Evolutionary conservation across 345 rosid genomes (phyloP).

Genomic region (Clausena lansium): DNA sequence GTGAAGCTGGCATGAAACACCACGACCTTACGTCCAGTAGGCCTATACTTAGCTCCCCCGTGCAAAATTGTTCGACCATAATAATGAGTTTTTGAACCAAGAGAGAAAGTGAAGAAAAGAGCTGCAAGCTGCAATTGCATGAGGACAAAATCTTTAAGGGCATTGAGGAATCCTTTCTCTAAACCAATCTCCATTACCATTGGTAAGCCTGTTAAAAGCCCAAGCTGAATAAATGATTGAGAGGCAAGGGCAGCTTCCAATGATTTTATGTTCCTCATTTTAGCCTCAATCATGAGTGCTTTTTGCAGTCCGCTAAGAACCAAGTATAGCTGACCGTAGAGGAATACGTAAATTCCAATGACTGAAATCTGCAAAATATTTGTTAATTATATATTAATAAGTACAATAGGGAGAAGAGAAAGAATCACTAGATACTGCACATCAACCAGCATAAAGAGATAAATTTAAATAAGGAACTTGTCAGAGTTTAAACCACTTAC

Average conservation of each 20-base stretch:
- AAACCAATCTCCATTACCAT: constrained; percentile 99
- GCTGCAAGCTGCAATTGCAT: constrained; percentile 97
- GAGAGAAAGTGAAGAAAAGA: constrained; percentile 94
- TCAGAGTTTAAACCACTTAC: constrained; percentile 36
- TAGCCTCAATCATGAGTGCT: constrained; percentile 68
- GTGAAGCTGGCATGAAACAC: constrained; percentile 91
- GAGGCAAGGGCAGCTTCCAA: constrained; percentile 96
- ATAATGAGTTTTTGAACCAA: constrained; percentile 87
- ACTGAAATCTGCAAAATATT: constrained; percentile 61
- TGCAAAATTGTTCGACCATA: constrained; percentile 86
- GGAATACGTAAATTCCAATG: constrained; percentile 80
- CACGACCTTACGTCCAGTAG: constrained; percentile 93
- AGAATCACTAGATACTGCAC: not conserved
- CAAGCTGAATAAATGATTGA: constrained; percentile 95
- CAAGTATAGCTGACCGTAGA: constrained; percentile 90
- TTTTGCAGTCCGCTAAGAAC: constrained; percentile 92
- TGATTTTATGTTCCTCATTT: constrained; percentile 71
- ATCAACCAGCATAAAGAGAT: not conserved
- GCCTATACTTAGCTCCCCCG: constrained; percentile 94
- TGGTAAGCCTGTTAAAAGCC: constrained; percentile 92
- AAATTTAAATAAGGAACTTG: not conserved
- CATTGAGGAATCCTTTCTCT: constrained; percentile 89
- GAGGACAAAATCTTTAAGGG: constrained; percentile 89
- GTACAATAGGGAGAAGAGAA: constrained; percentile 6
- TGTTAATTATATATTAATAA: not conserved